phyloP scores from a whole-genome alignment of 495 filamentous ascomycete species.

The Podospora conica region DNA sequence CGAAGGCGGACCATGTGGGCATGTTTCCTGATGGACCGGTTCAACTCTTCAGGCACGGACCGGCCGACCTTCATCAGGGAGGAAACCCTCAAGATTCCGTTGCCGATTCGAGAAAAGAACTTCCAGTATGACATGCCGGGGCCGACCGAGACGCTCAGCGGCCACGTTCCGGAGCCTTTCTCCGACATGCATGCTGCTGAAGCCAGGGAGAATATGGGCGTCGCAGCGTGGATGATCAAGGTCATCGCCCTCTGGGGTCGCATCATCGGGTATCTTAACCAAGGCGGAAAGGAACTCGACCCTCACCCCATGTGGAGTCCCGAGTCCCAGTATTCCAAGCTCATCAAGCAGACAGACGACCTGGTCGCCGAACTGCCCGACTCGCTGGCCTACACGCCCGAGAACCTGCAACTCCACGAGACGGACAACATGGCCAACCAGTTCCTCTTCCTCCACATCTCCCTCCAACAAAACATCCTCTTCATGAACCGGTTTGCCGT shows the following conservation, averaged over 20 bases:
- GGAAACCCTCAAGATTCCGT: slow-evolving; percentile 77
- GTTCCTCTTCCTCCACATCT: slow-evolving; percentile 90
- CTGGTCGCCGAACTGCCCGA: slow-evolving; percentile 66
- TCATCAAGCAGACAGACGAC: slow-evolving; percentile 65
- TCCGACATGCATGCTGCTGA: slow-evolving; percentile 56
- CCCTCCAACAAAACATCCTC: slow-evolving; percentile 79
- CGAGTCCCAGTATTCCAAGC: slow-evolving; percentile 64
- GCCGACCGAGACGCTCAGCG: slow-evolving; percentile 77
- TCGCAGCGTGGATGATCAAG: slow-evolving; percentile 85
- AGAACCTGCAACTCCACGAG: slow-evolving; percentile 81
- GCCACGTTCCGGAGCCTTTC: slow-evolving; percentile 60
- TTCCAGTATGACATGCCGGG: slow-evolving; percentile 89
- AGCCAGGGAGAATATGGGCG: slow-evolving; percentile 83
- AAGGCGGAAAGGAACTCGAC: slow-evolving; percentile 82
- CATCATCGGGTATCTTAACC: slow-evolving; percentile 83
- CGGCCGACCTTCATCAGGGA: slow-evolving; percentile 89
- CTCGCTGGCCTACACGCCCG: slow-evolving; percentile 61
- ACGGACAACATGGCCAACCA: slow-evolving; percentile 82
- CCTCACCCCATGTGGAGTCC: slow-evolving; percentile 71
- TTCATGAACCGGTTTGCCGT: slow-evolving; percentile 88
- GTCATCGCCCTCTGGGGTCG: slow-evolving; percentile 83
- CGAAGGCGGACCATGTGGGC: slow-evolving; percentile 94
- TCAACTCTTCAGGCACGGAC: slow-evolving; percentile 93
- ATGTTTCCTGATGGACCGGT: slow-evolving; percentile 94
- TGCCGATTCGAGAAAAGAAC: slow-evolving; percentile 84